Evolutionary conservation across 768 basidiomycete species (phyloP).

Genomic region (Boletus insuetus): DNA sequence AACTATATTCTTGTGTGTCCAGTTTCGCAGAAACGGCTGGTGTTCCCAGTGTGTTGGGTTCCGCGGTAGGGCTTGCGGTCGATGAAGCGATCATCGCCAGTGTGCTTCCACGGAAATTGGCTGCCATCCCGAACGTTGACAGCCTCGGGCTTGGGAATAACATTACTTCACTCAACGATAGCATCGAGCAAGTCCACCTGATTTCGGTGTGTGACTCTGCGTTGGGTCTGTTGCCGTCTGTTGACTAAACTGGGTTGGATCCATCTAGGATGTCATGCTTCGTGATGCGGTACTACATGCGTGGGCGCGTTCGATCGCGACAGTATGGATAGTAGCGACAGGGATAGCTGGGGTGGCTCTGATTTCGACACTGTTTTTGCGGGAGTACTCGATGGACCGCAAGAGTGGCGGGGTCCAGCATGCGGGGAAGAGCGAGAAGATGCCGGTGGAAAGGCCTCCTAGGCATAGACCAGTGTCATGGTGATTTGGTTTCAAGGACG

Average conservation of each 20-base stretch:
- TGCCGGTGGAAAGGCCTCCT: too few relatives aligned
- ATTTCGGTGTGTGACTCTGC: conserved; percentile 20
- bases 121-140: neutral
- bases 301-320: neutral
- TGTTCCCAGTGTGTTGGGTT: conserved; percentile 56
- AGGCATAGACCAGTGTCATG: too few relatives aligned
- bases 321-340: neutral
- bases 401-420: neutral
- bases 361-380: neutral
- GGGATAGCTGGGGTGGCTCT: neutral
- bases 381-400: neutral
- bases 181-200: conserved; percentile 42
- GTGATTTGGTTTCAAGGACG: too few relatives aligned
- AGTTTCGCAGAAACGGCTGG: neutral
- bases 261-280: neutral
- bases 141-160: conserved; percentile 39
- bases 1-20: neutral
- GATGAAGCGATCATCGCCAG: conserved; percentile 71
- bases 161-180: conserved; percentile 44
- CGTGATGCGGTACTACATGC: neutral
- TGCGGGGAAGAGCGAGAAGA: neutral
- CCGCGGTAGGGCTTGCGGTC: conserved; percentile 70
- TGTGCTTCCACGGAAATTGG: conserved; percentile 31
- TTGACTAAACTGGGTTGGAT: neutral
- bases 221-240: neutral